Base-by-base conservation (phyloP, 352 stramenopile genomes). In the Pythium aristosporum region DNA sequence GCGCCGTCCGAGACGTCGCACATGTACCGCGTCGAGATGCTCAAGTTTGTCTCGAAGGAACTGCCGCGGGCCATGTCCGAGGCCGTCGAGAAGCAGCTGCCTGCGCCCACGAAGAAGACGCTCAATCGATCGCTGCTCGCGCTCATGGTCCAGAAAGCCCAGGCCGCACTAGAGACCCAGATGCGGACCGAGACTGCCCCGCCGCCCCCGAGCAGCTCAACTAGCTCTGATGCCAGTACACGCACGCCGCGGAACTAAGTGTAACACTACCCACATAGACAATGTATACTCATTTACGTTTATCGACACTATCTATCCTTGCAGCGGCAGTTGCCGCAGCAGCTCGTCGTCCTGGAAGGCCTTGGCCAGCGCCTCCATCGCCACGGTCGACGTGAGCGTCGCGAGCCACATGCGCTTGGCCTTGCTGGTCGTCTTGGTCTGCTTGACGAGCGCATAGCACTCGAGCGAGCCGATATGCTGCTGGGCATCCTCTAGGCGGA, bases 11-110 rank as follows among this genome's bases (percentile, higher is more conserved):
- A 92, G 73, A 89, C 81, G 16, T 83, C 79, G 52, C 80, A 78
- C 66, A 92, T 91, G 82, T 92, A 92, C 64, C 81, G 81, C 51
- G 79, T 92, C 46, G 84, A 92, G 79, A 91, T 92, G 67, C 76
- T 92, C 52, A 92, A 92, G 73, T 91, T 86, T 55, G 86, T 91
- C 34, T 91, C 84, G 1, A 83, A 85, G 23, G 84, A 92, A 53
- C 74, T 92, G 23, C 81, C 81, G n/a, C 84, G 84, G 43, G 78
- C 84, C 0, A 80, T 92, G 39, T 74, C 83, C 18, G 81, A 92
- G 20, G 74, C 84, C 11, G 76, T 91, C 0, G 80, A 92, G 65
- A 89, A 88, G 52, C 73, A 80, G 13, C 67, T 92, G 0, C 76
- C 77, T 15, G 63, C 73, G 53, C 61, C 66, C 7, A 74, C 82